Evolutionary conservation across 805 yeast genomes (phyloP), one percentile per base, ranked within the genome.

Genomic region (Spathaspora passalidarum): DNA sequence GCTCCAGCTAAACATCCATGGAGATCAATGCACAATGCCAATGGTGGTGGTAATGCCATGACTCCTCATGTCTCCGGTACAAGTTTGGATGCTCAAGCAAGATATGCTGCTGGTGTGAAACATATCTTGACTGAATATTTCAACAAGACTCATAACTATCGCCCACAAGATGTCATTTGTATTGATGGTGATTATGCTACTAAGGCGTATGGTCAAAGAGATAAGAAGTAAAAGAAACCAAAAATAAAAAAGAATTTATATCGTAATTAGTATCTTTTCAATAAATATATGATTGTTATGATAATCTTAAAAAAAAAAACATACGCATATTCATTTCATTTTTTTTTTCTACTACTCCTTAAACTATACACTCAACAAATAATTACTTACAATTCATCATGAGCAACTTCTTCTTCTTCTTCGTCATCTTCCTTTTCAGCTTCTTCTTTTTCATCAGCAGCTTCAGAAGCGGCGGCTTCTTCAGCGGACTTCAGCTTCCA

Each of bases 31-130:
- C 60, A 69, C 41, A 84, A 84, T 77, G 69, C 77, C 57, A 78
- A 73, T 53, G 85, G 84, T 48, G 86, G 39, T 32, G 92, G 92
- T 53, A 86, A 87, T 56, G 92, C 91, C 44, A 85, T 86, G 92
- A 84, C 89, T 43, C 90, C 91, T 17, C 94, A 86, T 61, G 79
- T 82, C 55, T 81, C 88, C 44, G 94, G 95, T 50, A 82, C 92
- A 20, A 81, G 88, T 37, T 69, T 86, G 54, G 92, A 86, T 63
- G 92, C 95, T 32, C 94, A 86, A 69, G 70, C 72, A 35, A 75
- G 94, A 59, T 86, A 86, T 56, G 80, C 92, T 14, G 66, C 65
- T 20, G 95, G 95, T 43, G 82, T 82, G 32, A 78, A 81, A 70
- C 70, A 70, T 53, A 85, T 86, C 56, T 75, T 86, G 63, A 72